Evolutionary conservation across 2,329 filamentous ascomycete genomes (phyloP).

Genomic region (Beauveria bassiana): DNA sequence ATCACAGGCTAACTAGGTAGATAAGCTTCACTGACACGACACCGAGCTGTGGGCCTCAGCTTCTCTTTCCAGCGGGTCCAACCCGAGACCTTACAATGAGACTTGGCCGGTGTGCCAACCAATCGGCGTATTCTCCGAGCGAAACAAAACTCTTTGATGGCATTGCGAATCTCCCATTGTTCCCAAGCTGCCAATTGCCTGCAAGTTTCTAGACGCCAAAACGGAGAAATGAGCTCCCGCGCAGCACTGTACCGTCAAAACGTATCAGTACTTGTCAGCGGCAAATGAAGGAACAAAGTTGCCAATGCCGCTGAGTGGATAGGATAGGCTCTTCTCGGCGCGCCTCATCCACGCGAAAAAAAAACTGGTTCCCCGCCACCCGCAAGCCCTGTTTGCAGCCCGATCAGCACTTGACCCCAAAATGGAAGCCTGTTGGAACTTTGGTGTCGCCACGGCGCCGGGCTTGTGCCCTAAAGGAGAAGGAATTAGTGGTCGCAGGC

Average conservation of each 20-base stretch:
- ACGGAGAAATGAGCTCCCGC: neutral
- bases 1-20: conserved; percentile 1
- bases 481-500: neutral
- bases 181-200: neutral
- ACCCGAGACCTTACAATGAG: neutral
- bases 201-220: too few relatives aligned
- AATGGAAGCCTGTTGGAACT: conserved; percentile 7
- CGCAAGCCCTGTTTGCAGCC: conserved; percentile 1
- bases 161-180: neutral
- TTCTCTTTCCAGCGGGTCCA: neutral
- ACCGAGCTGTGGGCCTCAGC: conserved; percentile 1
- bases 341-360: neutral
- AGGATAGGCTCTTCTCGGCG: neutral
- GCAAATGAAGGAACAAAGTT: neutral
- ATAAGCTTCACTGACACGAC: neutral
- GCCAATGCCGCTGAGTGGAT: neutral
- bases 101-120: too few relatives aligned
- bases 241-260: neutral
- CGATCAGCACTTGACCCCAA: conserved; percentile 10
- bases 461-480: conserved; percentile 11
- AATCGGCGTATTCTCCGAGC: too few relatives aligned
- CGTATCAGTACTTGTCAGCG: neutral
- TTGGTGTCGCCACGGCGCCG: conserved; percentile 6
- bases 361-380: conserved; percentile 5
- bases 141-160: too few relatives aligned